These are phyloP conservation scores for Ilex paraguariensis DNA, from an alignment of 305 asterid species.

Conservation along the genomic window DNA sequence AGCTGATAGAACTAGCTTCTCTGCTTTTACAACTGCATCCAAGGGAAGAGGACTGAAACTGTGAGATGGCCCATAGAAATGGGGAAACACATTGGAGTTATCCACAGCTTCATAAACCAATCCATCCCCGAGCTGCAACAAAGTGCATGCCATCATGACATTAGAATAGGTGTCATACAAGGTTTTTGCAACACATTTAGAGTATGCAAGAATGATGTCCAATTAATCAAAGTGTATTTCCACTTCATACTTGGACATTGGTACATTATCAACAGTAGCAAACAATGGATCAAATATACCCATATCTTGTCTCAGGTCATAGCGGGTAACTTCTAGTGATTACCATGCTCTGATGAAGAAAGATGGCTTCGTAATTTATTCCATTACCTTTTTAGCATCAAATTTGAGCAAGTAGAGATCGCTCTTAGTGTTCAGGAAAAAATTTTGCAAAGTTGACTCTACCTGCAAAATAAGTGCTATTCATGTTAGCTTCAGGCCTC, in stretches of 20 bases:
- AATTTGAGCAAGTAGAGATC: constrained; percentile 75
- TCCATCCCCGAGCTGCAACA: constrained; percentile 74
- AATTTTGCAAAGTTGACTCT: constrained; percentile 53
- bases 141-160: neutral
- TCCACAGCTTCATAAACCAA: constrained; percentile 67
- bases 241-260: neutral
- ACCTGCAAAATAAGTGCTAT: constrained; percentile 39
- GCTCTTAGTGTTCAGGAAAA: constrained; percentile 43
- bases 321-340: no score
- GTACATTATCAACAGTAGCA: neutral
- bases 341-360: no score
- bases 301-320: no score
- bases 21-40: constrained; percentile 54
- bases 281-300: neutral
- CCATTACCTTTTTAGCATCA: constrained; percentile 53
- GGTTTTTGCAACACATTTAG: neutral
- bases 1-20: constrained; percentile 41
- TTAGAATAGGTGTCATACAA: neutral
- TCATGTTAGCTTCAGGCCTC: no score
- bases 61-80: constrained; percentile 83
- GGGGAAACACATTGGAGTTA: constrained; percentile 53
- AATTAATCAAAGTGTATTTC: neutral
- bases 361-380: neutral
- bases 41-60: constrained; percentile 73
- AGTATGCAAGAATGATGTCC: neutral